Evolutionary conservation across 2,329 filamentous ascomycete species (phyloP), one percentile per base, ranked within the genome.

Genomic region (Alternaria sp.): DNA sequence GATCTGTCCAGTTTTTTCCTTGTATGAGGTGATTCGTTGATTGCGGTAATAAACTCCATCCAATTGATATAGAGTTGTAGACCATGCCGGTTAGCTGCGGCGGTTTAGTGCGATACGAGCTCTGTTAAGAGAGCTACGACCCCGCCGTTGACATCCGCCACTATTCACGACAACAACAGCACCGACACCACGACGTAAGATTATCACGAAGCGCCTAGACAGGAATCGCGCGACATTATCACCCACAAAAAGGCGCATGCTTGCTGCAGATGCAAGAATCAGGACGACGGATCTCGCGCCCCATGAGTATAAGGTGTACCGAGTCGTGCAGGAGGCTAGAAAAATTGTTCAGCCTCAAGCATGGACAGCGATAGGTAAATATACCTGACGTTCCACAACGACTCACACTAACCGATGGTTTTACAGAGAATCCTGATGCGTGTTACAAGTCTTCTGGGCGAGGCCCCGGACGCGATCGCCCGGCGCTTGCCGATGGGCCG

Each of bases 31-130:
- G 13, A 32, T 32, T 50, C 4, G 49, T 26, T 15, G 17, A 32
- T 28, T 10, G 26, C 49, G 17, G 49, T 6, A 32, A 51, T 30
- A 23, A 23, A 9, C 28, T 9, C 19, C 28, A 52, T n/a, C 59
- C 50, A 55, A 60, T 50, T 13, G 47, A 36, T 57, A 50, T 26
- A 19, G 32, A 54, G 55, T 25, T 28, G 26, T 32, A 45, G 19
- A 56, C 40, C 40, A 49, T 21, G 61, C 69, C 82, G 64, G 58
- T 60, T 67, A 67, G 59, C 47, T 49, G 62, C 65, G 28, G 45
- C 52, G 55, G 58, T 56, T 54, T 67, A 56, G 67, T 61, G 65
- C 28, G 55, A 15, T 32, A n/a, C n/a, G n/a, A n/a, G n/a, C n/a
- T n/a, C n/a, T n/a, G n/a, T n/a, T n/a, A n/a, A n/a, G n/a, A n/a